These are phyloP conservation scores for Colletotrichum neosansevieriae DNA, from an alignment of 2,329 filamentous ascomycete species.

Conservation along the genomic window DNA sequence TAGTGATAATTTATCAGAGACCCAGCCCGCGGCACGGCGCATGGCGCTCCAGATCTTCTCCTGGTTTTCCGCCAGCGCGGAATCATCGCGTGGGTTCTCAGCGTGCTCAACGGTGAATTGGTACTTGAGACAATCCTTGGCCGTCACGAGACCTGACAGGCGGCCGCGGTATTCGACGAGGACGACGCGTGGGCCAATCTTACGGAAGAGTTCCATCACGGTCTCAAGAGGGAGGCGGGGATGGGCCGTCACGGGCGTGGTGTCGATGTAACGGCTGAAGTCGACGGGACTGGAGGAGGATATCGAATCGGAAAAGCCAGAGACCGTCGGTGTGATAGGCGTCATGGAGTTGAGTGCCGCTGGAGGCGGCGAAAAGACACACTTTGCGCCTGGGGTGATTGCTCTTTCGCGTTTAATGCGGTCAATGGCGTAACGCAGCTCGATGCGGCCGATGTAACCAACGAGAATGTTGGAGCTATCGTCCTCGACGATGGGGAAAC, in stretches of 20 bases:
- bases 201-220: constrained; percentile 98
- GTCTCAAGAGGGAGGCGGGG: constrained; percentile 93
- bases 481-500: constrained; percentile 91
- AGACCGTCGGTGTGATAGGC: constrained; percentile 60
- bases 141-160: constrained; percentile 87
- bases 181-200: constrained; percentile 94
- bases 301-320: constrained; percentile 68
- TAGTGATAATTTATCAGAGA: constrained; percentile 66
- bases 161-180: constrained; percentile 90
- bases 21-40: constrained; percentile 66
- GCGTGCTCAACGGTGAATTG: constrained; percentile 95
- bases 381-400: constrained; percentile 76
- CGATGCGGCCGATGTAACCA: constrained; percentile 93
- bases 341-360: constrained; percentile 46
- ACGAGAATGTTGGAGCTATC: constrained; percentile 77
- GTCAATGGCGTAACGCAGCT: constrained; percentile 90
- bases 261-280: constrained; percentile 88
- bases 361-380: constrained; percentile 73
- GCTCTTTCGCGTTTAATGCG: constrained; percentile 78
- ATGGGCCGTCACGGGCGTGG: constrained; percentile 90
- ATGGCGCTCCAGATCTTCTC: constrained; percentile 75
- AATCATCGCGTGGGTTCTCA: constrained; percentile 76
- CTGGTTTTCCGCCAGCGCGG: constrained; percentile 67
- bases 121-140: constrained; percentile 97
- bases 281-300: constrained; percentile 74